Conservation (phyloP, 495 filamentous ascomycete genomes). For the Lepidopterella palustris region DNA sequence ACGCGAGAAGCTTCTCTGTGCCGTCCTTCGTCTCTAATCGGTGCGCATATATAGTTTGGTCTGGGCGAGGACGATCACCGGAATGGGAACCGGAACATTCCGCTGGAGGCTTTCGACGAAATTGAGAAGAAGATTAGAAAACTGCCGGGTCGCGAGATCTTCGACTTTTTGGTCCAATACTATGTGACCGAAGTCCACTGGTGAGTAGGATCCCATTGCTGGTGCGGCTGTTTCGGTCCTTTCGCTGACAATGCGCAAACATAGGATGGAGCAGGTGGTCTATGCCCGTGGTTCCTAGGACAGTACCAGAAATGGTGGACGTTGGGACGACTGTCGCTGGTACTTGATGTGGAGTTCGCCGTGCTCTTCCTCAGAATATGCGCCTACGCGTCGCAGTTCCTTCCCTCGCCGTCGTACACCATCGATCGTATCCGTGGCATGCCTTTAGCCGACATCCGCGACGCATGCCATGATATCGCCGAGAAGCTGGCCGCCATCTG, state of each 20-base stretch:
- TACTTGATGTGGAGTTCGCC: conserved; percentile 28
- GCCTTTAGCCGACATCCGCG: conserved; percentile 22
- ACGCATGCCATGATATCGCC: conserved; percentile 23
- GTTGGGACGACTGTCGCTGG: not conserved
- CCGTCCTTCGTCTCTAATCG: not conserved
- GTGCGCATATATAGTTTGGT: not conserved
- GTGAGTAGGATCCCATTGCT: conserved; percentile 6
- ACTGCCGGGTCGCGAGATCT: conserved; percentile 25
- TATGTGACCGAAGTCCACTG: conserved; percentile 32
- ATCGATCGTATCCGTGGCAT: conserved; percentile 27
- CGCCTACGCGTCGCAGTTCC: conserved; percentile 30
- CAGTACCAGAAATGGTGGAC: not conserved
- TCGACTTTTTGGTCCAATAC: conserved; percentile 33
- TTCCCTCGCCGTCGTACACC: conserved; percentile 25
- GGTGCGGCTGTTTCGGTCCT: not conserved
- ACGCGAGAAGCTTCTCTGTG: not conserved
- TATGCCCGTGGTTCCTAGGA: conserved; percentile 1
- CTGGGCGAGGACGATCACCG: not conserved
- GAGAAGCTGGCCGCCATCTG: conserved; percentile 14
- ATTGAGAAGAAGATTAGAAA: conserved; percentile 14
- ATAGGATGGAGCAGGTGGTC: conserved; percentile 5
- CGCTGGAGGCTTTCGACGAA: conserved; percentile 16
- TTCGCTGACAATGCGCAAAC: not conserved
- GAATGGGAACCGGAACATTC: conserved; percentile 1
- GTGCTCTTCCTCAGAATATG: conserved; percentile 30